phyloP scores from a whole-genome alignment of 2,329 filamentous ascomycete species.

The Tolypocladium ophioglossoides region DNA sequence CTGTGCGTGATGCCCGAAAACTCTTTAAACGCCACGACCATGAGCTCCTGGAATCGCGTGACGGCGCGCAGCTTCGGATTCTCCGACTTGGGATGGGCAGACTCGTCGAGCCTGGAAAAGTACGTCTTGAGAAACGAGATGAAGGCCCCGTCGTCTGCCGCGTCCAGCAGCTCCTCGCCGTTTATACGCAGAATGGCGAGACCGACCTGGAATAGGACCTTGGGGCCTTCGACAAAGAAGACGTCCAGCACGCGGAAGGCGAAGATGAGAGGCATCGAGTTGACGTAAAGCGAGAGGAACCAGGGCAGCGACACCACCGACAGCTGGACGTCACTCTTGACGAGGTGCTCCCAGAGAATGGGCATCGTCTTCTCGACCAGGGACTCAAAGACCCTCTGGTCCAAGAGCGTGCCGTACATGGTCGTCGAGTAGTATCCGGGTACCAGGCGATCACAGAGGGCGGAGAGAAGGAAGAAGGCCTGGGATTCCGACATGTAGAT shows the following conservation, averaged over 20 bases:
- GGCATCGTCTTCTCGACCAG: slow-evolving; percentile 99
- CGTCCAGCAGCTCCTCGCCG: slow-evolving; percentile 88
- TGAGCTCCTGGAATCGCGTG: slow-evolving; percentile 92
- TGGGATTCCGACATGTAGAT: slow-evolving; percentile 98
- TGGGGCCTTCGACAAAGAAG: slow-evolving; percentile 95
- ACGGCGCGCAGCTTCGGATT: slow-evolving; percentile 91
- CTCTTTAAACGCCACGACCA: slow-evolving; percentile 98
- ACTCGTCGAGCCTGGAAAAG: slow-evolving; percentile 87
- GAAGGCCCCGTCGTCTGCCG: slow-evolving; percentile 88
- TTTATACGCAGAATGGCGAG: slow-evolving; percentile 96
- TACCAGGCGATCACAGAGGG: slow-evolving; percentile 83
- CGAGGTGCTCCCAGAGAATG: slow-evolving; percentile 94
- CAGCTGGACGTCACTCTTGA: slow-evolving; percentile 91
- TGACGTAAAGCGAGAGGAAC: slow-evolving; percentile 97
- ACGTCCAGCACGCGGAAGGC: slow-evolving; percentile 94
- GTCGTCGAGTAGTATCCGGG: slow-evolving; percentile 98
- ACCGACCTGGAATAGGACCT: slow-evolving; percentile 94
- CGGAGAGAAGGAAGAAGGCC: slow-evolving; percentile 86
- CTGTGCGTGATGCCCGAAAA: slow-evolving; percentile 92
- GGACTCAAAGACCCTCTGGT: slow-evolving; percentile 95
- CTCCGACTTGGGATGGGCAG: slow-evolving; percentile 88
- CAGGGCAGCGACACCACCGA: slow-evolving; percentile 95
- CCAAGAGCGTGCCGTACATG: slow-evolving; percentile 95
- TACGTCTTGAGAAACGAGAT: slow-evolving; percentile 94
- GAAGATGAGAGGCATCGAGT: slow-evolving; percentile 97